Evolutionary conservation across 2,329 filamentous ascomycete species (phyloP), one percentile per base, ranked within the genome.

Genomic region (Aaosphaeria pasadenensis): DNA sequence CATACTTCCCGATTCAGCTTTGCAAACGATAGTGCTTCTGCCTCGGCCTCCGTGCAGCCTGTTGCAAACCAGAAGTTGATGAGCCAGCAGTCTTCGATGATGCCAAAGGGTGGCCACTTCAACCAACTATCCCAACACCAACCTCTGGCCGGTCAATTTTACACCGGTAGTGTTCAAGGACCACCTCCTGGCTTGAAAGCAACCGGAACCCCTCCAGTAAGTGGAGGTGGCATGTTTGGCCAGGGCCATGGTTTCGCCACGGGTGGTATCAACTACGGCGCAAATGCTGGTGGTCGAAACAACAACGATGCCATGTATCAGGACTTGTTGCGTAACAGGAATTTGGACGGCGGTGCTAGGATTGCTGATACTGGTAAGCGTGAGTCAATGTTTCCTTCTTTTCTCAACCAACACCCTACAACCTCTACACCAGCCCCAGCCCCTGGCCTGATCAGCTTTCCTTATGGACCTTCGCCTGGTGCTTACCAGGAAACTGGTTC

Each of bases 311-410:
- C 94, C 68, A 82, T 95, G 74, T 69, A 69, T 59, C 88, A 91
- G 70, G 88, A 89, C 69, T 78, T 96, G 64, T 81, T 95, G 66
- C 85, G 91, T 64, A 82, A 83, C 66, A 83, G 77, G 54, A 75
- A 71, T 60, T 70, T 73, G 69, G 79, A 81, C 64, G 81, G 81
- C 69, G 83, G 81, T 70, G 82, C 80, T 71, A 87, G 90, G 74
- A 80, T 81, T 71, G 86, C 88, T 75, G 91, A 95, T 77, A 82
- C 85, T 74, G 86, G 85, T 85, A 96, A 96, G 90, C 91, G 91
- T 96, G 91, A 96, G 91, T 96, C 88, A 81, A 87, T 90, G 81
- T 88, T 91, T 84, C 89, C 90, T 86, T 89, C 87, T 78, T 89
- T 91, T 77, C 85, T 88, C 76, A 89, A 88, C 80, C 89, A 89